A percentile compares a stretch with the other conserved stretches of the same genome.
Evolutionary conservation across 1,284 basidiomycete species (phyloP).

Genomic region (Fomes fomentarius): DNA sequence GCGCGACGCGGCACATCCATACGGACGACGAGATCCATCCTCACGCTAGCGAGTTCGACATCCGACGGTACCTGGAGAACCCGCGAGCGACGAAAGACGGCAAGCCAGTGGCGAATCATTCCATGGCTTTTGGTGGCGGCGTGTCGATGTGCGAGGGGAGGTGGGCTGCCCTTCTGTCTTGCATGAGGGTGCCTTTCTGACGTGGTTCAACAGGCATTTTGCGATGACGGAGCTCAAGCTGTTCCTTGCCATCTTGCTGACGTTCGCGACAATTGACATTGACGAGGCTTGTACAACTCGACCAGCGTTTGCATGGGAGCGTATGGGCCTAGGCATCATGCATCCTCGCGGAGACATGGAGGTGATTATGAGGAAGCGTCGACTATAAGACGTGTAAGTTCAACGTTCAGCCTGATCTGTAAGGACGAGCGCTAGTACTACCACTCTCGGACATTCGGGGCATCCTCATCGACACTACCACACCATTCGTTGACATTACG

Average conservation of each 20-base stretch:
- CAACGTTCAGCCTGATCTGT: too few relatives aligned
- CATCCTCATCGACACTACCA: too few relatives aligned
- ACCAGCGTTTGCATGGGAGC: slow-evolving; percentile 12
- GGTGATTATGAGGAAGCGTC: slow-evolving; percentile 18
- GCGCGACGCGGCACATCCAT: slow-evolving; percentile 28
- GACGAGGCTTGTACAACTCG: slow-evolving; percentile 15
- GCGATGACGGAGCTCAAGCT: slow-evolving; percentile 22
- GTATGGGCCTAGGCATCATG: slow-evolving; percentile 21
- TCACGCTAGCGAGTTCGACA: slow-evolving; percentile 16
- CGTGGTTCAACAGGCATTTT: slow-evolving; percentile 21
- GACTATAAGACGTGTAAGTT: too few relatives aligned
- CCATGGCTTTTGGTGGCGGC: slow-evolving; percentile 30
- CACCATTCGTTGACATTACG: too few relatives aligned
- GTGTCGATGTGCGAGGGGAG: slow-evolving; percentile 30
- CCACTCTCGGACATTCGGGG: too few relatives aligned
- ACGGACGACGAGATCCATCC: slow-evolving; percentile 28
- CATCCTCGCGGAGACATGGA: slow-evolving; percentile 20
- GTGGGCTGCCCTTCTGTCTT: slow-evolving; percentile 7
- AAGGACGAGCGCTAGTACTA: too few relatives aligned
- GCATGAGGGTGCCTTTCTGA: too few relatives aligned
- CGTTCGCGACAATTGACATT: slow-evolving; percentile 14
- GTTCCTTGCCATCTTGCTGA: slow-evolving; percentile 19
- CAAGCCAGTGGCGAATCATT: slow-evolving; percentile 24
- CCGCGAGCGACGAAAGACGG: slow-evolving; percentile 24
- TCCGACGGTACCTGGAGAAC: slow-evolving; percentile 21